Evolutionary conservation across 202 grass and related monocot genomes (phyloP).

Genomic region (Musa balbisiana): DNA sequence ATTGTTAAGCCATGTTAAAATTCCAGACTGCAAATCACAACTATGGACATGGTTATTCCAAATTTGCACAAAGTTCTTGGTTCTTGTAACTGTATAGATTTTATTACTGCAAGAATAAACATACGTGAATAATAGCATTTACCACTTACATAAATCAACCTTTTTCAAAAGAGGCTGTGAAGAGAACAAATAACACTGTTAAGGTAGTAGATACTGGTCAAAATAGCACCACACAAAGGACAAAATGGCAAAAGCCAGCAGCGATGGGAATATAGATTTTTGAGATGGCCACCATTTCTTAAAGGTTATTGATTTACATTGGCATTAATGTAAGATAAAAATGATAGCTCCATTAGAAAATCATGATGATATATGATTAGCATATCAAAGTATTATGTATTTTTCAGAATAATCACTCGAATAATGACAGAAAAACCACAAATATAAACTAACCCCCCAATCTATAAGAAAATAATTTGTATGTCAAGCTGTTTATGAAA

Average conservation of each 20-base stretch:
- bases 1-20: too few relatives aligned
- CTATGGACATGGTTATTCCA: too few relatives aligned
- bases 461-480: background rate
- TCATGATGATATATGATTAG: background rate
- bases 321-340: background rate
- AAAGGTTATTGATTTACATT: background rate
- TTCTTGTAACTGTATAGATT: too few relatives aligned
- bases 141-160: too few relatives aligned
- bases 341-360: background rate
- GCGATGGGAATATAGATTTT: background rate
- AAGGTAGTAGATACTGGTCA: background rate
- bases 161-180: too few relatives aligned
- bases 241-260: background rate
- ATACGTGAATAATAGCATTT: too few relatives aligned
- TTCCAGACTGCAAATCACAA: too few relatives aligned
- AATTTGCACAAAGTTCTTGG: too few relatives aligned
- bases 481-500: background rate
- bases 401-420: background rate
- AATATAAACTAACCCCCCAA: background rate
- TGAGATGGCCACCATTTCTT: background rate
- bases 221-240: background rate
- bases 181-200: background rate
- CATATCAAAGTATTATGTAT: background rate
- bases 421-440: background rate
- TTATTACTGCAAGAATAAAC: too few relatives aligned